Evolutionary conservation across 257 asterid species (phyloP).

Genomic region (Salvia splendens): DNA sequence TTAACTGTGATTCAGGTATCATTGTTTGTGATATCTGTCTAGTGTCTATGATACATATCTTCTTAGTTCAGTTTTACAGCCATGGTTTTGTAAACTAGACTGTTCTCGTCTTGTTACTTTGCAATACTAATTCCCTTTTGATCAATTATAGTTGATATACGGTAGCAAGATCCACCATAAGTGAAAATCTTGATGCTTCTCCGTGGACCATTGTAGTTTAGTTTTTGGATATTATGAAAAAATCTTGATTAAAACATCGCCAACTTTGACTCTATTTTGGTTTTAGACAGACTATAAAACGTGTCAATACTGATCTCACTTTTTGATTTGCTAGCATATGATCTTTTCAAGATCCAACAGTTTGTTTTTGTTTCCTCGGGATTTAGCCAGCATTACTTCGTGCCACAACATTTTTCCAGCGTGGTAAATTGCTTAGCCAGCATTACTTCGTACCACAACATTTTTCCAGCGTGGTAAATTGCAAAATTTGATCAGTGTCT

Average conservation of each 20-base stretch:
- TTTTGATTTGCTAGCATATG: neutral
- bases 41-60: neutral
- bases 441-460: no score
- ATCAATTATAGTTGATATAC: neutral
- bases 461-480: no score
- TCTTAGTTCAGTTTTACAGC: neutral
- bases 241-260: neutral
- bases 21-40: neutral
- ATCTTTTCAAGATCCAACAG: neutral
- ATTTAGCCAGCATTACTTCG: neutral
- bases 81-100: slow-evolving; percentile 13
- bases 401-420: neutral
- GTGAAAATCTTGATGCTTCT: no score
- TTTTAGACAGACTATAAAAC: neutral
- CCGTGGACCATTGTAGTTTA: no score
- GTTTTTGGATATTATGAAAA: no score
- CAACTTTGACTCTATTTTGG: neutral
- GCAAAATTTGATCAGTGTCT: neutral
- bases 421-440: no score
- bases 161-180: no score
- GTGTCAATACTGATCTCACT: neutral
- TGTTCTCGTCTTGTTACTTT: neutral
- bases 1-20: no score
- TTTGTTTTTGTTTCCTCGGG: neutral
- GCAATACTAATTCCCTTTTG: neutral